Evolutionary conservation across 352 stramenopile genomes (phyloP).

Genomic region (Globisporangium recalcitrans): DNA sequence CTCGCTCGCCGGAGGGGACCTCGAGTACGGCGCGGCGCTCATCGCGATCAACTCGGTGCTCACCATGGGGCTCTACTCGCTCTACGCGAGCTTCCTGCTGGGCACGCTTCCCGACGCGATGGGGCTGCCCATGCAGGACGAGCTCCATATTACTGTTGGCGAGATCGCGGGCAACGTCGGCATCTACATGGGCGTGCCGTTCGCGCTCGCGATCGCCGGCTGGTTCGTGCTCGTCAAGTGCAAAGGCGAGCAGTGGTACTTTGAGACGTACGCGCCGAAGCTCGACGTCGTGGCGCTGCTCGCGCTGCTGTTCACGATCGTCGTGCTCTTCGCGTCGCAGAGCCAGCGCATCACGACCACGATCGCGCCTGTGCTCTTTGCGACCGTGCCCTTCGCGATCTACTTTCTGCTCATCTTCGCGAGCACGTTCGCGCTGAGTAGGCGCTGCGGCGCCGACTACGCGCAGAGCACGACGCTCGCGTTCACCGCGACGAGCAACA

Average conservation of each 20-base stretch:
- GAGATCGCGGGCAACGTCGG: slow-evolving; percentile 51
- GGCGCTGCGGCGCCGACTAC: slow-evolving; percentile 34
- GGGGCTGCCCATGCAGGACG: slow-evolving; percentile 22
- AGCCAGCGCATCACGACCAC: slow-evolving; percentile 52
- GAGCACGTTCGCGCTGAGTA: slow-evolving; percentile 38
- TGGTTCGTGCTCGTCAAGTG: slow-evolving; percentile 33
- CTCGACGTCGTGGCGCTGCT: slow-evolving; percentile 45
- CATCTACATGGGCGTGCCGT: slow-evolving; percentile 71
- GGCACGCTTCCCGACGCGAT: slow-evolving; percentile 38
- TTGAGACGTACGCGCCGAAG: slow-evolving; percentile 31
- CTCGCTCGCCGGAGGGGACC: slow-evolving; percentile 48
- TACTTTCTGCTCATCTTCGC: slow-evolving; percentile 64
- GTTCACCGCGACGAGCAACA: slow-evolving; percentile 85
- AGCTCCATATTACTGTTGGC: slow-evolving; percentile 34
- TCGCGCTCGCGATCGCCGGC: slow-evolving; percentile 33
- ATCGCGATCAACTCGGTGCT: slow-evolving; percentile 66
- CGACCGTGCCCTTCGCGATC: slow-evolving; percentile 49
- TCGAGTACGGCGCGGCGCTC: slow-evolving; percentile 64
- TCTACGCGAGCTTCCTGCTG: slow-evolving; percentile 52
- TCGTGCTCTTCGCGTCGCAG: slow-evolving; percentile 72
- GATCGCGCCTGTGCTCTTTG: slow-evolving; percentile 50
- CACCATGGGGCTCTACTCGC: slow-evolving; percentile 57
- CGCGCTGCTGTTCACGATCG: slow-evolving; percentile 61
- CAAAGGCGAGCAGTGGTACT: slow-evolving; percentile 46
- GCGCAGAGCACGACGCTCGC: slow-evolving; percentile 40